Evolutionary conservation across 2,329 filamentous ascomycete species (phyloP).

Genomic region (Microsporum canis): DNA sequence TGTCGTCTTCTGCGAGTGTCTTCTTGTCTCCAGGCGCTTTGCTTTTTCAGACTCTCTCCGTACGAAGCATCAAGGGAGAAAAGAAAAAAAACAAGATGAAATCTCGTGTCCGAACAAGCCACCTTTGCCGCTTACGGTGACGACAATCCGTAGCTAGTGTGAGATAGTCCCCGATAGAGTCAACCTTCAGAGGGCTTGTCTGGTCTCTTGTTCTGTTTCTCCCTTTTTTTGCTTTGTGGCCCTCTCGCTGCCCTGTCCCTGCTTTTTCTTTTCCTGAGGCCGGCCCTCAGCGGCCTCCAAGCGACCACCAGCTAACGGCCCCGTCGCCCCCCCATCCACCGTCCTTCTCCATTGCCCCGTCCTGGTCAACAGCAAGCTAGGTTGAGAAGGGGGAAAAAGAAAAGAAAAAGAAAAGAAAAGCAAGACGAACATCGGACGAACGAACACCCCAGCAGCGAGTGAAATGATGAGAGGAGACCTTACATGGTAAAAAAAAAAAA

Average conservation of each 20-base stretch:
- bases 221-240: neutral
- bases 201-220: neutral
- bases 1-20: neutral
- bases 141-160: conserved; percentile 1
- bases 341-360: neutral
- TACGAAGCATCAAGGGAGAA: neutral
- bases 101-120: conserved; percentile 2
- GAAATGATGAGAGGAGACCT: neutral
- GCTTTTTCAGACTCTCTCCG: neutral
- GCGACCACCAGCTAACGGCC: neutral
- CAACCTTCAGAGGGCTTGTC: neutral
- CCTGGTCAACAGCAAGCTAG: neutral
- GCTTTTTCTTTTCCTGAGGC: neutral
- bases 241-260: neutral
- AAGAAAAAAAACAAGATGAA: neutral
- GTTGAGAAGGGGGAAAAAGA: neutral
- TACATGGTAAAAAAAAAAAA: neutral
- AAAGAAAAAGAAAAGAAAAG: neutral
- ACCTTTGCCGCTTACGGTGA: conserved; percentile 1
- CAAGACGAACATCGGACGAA: neutral
- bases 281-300: neutral
- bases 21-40: neutral
- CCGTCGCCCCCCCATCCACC: neutral
- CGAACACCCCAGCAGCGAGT: neutral
- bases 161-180: conserved; percentile 3